Conservation (phyloP, 257 asterid species). For the Solanum habrochaites region DNA sequence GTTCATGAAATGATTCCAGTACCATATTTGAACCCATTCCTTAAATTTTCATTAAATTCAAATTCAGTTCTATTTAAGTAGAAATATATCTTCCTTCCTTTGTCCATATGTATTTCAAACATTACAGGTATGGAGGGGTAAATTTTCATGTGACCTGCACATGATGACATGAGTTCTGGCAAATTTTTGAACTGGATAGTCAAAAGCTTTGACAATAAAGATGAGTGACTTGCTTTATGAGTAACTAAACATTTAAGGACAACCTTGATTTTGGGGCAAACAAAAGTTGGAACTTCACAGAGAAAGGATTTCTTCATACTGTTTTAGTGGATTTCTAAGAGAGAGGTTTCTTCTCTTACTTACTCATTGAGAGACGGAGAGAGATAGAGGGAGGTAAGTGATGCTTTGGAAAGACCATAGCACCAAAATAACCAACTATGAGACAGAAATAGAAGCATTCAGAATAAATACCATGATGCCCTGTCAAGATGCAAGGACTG, state of each 20-base stretch:
- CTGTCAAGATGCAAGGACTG: constrained; percentile 34
- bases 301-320: neutral
- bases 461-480: constrained; percentile 22
- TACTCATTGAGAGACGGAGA: neutral
- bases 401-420: neutral
- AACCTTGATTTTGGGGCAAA: neutral
- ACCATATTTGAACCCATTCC: neutral
- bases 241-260: neutral
- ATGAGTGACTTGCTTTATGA: neutral
- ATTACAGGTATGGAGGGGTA: neutral
- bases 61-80: neutral
- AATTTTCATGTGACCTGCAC: neutral
- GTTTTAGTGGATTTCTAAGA: neutral
- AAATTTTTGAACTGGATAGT: neutral
- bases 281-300: neutral
- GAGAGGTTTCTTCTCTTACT: neutral
- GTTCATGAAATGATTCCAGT: neutral
- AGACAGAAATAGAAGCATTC: neutral
- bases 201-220: neutral
- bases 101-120: neutral
- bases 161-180: neutral
- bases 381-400: neutral
- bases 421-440: neutral
- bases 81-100: neutral
- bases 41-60: neutral